Base-by-base conservation (phyloP, 192 early-diverging fungal genomes). In the Gonapodya prolifera region DNA sequence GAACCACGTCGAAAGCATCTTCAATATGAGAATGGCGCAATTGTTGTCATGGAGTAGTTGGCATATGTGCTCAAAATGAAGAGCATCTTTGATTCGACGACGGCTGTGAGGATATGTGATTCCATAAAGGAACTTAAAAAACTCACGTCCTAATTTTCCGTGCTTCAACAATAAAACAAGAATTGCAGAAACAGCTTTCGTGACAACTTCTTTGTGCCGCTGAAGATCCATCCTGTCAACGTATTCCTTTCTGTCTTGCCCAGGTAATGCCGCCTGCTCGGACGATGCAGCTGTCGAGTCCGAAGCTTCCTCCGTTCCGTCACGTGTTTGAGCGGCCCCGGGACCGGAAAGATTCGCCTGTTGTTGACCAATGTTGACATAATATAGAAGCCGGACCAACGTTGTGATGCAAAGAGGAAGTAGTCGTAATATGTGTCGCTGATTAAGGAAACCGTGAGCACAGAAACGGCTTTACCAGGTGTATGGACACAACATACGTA, bases 21-120 rank as follows among this genome's bases (percentile, higher is more conserved):
- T 95, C 8, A 95, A 82, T 34, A 95, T 87, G 1, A 95, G 79
- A 34, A 95, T 87, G n/a, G 92, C 82, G 45, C 92, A 91, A 70
- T 92, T 93, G 29, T 92, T 93, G 79, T 95, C 94, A 29, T 94
- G 86, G 31, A 95, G 84, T 0, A 93, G 83, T 76, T 92, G 91
- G 1, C 87, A 89, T 13, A 94, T 80, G 80, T 94, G 90, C 81
- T 95, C 92, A 81, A 89, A 92, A 75, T 91, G 91, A 34, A 94
- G 77, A 13, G 83, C 83, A 81, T 93, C 90, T 92, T 61, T 61
- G 8, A 16, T 23, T 23, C 8, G 8, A 23, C 69, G 1, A 75
- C 34, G 23, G n/a, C 13, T 8, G 77, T n/a, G 16, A 69, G 34
- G 33, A n/a, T 35, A 80, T 34, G 0, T 2, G 33, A 33, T 0